Percentiles rank a stretch among this genome's conserved stretches.
Conservation (phyloP, 805 yeast genomes). For the Brettanomyces bruxellensis region DNA sequence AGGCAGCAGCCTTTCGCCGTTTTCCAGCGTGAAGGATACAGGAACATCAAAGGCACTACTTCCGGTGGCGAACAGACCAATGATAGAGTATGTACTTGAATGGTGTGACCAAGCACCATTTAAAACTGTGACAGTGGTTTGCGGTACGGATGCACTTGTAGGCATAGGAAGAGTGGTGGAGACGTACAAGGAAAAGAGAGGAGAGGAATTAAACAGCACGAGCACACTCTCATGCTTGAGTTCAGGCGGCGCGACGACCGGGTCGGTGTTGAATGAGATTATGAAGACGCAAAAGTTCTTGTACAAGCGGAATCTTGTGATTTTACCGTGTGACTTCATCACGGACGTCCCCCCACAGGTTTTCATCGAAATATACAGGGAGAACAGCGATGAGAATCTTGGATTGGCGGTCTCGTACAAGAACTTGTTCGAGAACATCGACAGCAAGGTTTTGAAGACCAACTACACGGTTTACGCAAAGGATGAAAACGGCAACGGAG, state of each 20-base stretch:
- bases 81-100: slow-evolving; percentile 77
- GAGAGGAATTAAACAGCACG: slow-evolving; percentile 20
- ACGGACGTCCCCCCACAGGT: slow-evolving; percentile 90
- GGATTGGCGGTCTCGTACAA: slow-evolving; percentile 73
- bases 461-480: slow-evolving; percentile 62
- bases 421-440: slow-evolving; percentile 67
- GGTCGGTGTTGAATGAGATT: slow-evolving; percentile 43
- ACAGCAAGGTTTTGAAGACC: slow-evolving; percentile 60
- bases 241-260: slow-evolving; percentile 46
- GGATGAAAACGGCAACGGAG: slow-evolving; percentile 31
- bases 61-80: slow-evolving; percentile 84
- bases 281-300: slow-evolving; percentile 8
- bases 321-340: slow-evolving; percentile 89
- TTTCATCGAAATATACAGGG: slow-evolving; percentile 74
- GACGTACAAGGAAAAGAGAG: slow-evolving; percentile 35
- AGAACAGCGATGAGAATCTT: slow-evolving; percentile 54
- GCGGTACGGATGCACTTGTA: slow-evolving; percentile 35
- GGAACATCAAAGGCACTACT: slow-evolving; percentile 77
- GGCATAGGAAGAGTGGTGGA: slow-evolving; percentile 42
- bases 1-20: slow-evolving; percentile 66
- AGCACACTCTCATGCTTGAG: slow-evolving; percentile 33
- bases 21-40: slow-evolving; percentile 50
- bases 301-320: slow-evolving; percentile 46
- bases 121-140: slow-evolving; percentile 54
- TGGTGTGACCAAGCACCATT: slow-evolving; percentile 92